phyloP scores from a whole-genome alignment of 352 stramenopile genomes.

The Pythium volutum region DNA sequence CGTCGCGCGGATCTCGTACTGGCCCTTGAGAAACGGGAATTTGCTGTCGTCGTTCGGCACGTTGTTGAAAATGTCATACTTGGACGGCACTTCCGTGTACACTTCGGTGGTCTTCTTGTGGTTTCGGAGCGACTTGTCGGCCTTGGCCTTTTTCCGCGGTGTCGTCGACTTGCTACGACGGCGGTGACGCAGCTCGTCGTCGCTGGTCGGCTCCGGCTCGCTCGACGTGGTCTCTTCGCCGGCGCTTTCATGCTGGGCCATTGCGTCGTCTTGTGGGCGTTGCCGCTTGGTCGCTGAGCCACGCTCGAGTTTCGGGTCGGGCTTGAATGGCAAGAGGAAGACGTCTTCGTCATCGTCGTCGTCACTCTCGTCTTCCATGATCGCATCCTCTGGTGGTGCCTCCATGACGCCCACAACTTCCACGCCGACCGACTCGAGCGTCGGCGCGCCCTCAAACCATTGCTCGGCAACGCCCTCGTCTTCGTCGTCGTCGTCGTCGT shows the following conservation, averaged over 20 bases:
- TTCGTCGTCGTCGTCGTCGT: conserved; percentile 10
- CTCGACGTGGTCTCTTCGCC: conserved; percentile 20
- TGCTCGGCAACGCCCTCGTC: conserved; percentile 19
- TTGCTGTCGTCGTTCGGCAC: conserved; percentile 36
- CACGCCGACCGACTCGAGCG: conserved; percentile 16
- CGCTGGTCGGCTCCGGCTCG: conserved; percentile 12
- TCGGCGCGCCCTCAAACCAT: conserved; percentile 20
- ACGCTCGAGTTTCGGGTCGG: not conserved
- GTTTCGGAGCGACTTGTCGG: not conserved
- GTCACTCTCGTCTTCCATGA: too few species aligned
- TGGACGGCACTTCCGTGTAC: conserved; percentile 25
- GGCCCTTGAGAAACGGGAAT: conserved; percentile 53
- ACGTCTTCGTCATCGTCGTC: conserved; percentile 21
- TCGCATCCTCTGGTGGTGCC: not conserved
- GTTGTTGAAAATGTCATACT: conserved; percentile 49
- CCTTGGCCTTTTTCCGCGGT: not conserved
- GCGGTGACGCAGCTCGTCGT: conserved; percentile 7
- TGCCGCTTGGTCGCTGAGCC: conserved; percentile 30
- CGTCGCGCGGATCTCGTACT: conserved; percentile 40
- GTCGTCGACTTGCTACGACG: not conserved
- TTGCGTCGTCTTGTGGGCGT: conserved; percentile 2
- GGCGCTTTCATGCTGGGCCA: not conserved
- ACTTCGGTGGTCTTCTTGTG: conserved; percentile 1
- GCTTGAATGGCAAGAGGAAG: conserved; percentile 17
- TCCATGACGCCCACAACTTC: conserved; percentile 15